Conservation (phyloP, 129 eudicot genomes). For the Saussurea involucrata region DNA sequence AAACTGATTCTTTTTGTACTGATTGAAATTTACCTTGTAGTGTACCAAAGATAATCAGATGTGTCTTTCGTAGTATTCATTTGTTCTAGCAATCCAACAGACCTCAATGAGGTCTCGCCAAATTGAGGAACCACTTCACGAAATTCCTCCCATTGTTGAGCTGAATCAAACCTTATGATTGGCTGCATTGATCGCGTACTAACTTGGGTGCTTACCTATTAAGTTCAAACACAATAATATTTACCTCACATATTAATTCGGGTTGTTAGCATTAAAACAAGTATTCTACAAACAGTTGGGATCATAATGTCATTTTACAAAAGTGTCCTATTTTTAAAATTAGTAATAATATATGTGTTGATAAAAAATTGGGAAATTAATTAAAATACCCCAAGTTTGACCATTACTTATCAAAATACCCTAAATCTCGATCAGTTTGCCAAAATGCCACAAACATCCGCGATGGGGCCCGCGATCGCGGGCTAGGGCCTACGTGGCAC, state of each 20-base stretch:
- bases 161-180: conserved; percentile 36
- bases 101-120: conserved; percentile 38
- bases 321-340: too few relatives aligned
- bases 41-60: conserved; percentile 96
- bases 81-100: conserved; percentile 64
- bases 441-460: too few relatives aligned
- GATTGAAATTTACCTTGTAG: conserved; percentile 44
- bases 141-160: conserved; percentile 50
- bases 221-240: neutral
- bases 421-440: too few relatives aligned
- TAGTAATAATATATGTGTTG: too few relatives aligned
- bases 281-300: too few relatives aligned
- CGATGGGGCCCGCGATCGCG: too few relatives aligned
- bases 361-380: too few relatives aligned
- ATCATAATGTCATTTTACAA: too few relatives aligned
- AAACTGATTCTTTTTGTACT: neutral
- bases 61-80: conserved; percentile 72
- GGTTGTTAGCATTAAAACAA: neutral
- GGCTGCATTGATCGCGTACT: conserved; percentile 43
- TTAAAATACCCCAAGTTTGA: too few relatives aligned
- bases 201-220: conserved; percentile 58
- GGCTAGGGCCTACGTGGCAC: too few relatives aligned
- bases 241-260: too few relatives aligned
- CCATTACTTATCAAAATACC: too few relatives aligned
- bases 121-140: conserved; percentile 47